phyloP scores from a whole-genome alignment of 208 protist genomes.

The Wallacemonas sp. region DNA sequence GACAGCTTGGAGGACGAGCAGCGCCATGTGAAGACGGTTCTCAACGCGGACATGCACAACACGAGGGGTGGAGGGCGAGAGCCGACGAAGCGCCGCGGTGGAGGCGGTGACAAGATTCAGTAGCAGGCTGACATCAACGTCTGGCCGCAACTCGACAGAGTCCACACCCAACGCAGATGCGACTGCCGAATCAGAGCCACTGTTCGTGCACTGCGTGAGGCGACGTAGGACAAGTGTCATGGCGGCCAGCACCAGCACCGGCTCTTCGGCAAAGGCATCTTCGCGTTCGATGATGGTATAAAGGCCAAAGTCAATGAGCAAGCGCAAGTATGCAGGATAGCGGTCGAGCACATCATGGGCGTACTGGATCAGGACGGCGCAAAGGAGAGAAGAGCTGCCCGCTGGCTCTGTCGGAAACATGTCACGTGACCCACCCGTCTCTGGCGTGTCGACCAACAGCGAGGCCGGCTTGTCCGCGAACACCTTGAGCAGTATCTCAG shows the following conservation, averaged over 20 bases:
- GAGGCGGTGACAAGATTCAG: background rate
- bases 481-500: background rate
- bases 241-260: background rate
- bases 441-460: too few species aligned
- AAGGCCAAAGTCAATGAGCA: conserved; percentile 5
- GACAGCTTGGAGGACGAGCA: background rate
- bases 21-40: background rate
- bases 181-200: background rate
- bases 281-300: conserved; percentile 7
- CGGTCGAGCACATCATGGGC: background rate
- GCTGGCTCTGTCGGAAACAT: too few species aligned
- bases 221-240: background rate
- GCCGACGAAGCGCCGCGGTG: background rate
- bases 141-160: background rate
- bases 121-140: background rate
- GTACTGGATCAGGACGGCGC: background rate
- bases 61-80: background rate
- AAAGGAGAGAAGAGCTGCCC: background rate
- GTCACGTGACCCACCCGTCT: too few species aligned
- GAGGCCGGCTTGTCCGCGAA: too few species aligned
- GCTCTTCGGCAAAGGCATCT: background rate
- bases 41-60: background rate
- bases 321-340: conserved; percentile 4
- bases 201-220: too few species aligned
- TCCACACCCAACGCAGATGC: too few species aligned